Evolutionary conservation across 305 asterid species (phyloP), one percentile per base, ranked within the genome.

Genomic region (Withania somnifera): DNA sequence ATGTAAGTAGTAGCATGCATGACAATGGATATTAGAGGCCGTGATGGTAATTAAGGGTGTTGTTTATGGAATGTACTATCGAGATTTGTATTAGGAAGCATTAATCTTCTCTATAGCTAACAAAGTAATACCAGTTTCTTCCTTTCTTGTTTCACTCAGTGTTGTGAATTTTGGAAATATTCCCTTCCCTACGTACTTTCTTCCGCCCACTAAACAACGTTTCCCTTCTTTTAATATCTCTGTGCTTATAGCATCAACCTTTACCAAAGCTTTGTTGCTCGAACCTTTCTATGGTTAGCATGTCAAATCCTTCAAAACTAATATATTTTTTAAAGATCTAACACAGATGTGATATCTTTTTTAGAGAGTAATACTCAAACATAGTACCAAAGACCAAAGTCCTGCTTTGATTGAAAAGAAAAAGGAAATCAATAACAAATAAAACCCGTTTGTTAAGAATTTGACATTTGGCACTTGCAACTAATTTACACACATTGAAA

Each of bases 1-100:
- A 94, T 93, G 92, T 92, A 45, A 92, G 91, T 87, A 91, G 94
- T 84, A 87, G 88, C 78, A 89, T 88, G 91, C 86, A 88, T 17
- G 88, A 88, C 58, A 85, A 85, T 85, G 90, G 88, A 17, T 80
- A 84, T 78, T 81, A 42, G 73, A 20, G 54, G 60, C 56, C 63
- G 53, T 20, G 32, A 69, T 69, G 56, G 58, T 73, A 24, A 40
- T 47, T 54, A 71, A 71, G 78, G 13, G 42, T 73, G 15, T 73
- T 26, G 26, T 73, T 60, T 2, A 60, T 73, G 79, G 36, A 26
- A 26, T 73, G 79, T 73, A 73, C 22, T 73, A 28, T 47, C 47
- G 45, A 73, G 60, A 26, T 73, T 64, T 73, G 42, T 73, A 22
- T 50, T 26, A 26, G 79, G 61, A 73, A n/a, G n/a, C 24, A 24